These are phyloP conservation scores for Backusella tuberculispora DNA, from an alignment of 192 early-diverging fungal species.

Conservation along the genomic window DNA sequence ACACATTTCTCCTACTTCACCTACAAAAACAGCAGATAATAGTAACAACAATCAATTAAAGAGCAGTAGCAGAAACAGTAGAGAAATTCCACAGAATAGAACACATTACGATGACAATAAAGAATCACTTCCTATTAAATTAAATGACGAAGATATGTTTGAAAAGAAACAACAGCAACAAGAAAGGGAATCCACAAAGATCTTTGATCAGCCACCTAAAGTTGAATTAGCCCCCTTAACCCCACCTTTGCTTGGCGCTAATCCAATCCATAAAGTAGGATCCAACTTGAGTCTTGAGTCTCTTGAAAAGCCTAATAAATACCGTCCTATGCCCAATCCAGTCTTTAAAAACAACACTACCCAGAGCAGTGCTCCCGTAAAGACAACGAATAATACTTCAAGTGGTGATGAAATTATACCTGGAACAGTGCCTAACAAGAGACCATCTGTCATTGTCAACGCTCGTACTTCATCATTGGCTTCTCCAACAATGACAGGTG, in stretches of 20 bases:
- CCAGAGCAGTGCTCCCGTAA: not conserved
- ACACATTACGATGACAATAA: not conserved
- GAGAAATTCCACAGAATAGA: not conserved
- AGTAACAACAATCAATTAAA: no score
- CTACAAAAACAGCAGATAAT: not conserved
- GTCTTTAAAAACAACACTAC: not conserved
- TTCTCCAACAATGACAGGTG: not conserved
- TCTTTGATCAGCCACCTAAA: not conserved
- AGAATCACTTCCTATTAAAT: no score
- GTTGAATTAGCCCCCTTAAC: not conserved
- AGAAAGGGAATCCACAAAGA: no score
- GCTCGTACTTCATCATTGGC: not conserved
- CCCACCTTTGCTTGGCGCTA: not conserved
- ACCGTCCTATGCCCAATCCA: not conserved
- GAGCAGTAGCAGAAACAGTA: not conserved
- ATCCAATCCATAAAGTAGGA: not conserved
- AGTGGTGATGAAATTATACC: no score
- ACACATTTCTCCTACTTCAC: not conserved
- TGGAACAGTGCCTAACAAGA: no score
- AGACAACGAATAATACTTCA: no score
- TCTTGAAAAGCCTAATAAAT: not conserved
- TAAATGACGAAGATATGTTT: no score
- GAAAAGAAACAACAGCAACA: no score
- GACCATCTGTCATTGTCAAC: not conserved
- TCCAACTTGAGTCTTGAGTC: not conserved